Conservation (phyloP, 2,329 filamentous ascomycete species). For the Fusarium tjaetaba region DNA sequence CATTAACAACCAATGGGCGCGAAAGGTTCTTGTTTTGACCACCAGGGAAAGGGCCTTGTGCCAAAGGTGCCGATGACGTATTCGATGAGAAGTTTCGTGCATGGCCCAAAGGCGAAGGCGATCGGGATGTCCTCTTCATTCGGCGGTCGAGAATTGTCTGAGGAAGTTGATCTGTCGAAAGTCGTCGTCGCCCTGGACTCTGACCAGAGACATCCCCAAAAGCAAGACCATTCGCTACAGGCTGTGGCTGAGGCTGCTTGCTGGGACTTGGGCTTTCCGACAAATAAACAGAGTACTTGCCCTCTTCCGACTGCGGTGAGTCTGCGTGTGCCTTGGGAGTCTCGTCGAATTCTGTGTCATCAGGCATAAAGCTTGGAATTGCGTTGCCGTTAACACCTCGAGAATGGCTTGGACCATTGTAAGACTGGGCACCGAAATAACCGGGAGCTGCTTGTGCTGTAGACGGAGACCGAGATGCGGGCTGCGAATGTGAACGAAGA, state of each 20-base stretch:
- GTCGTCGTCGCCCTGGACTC: conserved; percentile 54
- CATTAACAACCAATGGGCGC: conserved; percentile 65
- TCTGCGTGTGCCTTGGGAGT: conserved; percentile 53
- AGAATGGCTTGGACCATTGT: conserved; percentile 50
- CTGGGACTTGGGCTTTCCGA: conserved; percentile 43
- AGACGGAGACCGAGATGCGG: conserved; percentile 61
- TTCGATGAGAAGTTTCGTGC: conserved; percentile 56
- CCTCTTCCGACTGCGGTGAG: conserved; percentile 61
- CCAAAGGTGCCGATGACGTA: conserved; percentile 52
- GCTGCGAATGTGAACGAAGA: conserved; percentile 74
- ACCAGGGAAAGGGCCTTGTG: conserved; percentile 51
- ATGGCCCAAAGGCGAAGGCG: conserved; percentile 66
- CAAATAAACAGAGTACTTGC: conserved; percentile 44
- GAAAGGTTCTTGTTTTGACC: conserved; percentile 48
- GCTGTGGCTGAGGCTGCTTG: conserved; percentile 40
- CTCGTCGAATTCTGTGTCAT: conserved; percentile 62
- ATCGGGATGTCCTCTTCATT: conserved; percentile 64
- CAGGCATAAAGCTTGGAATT: conserved; percentile 66
- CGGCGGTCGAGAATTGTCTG: conserved; percentile 64
- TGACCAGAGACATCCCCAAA: conserved; percentile 59
- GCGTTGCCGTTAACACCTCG: conserved; percentile 60
- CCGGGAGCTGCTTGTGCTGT: conserved; percentile 40
- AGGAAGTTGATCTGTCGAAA: conserved; percentile 64
- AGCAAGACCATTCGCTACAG: conserved; percentile 53
- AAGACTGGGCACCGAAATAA: conserved; percentile 47